Conservation (phyloP, 192 early-diverging fungal species). For the Backusella parvicylindrica region DNA sequence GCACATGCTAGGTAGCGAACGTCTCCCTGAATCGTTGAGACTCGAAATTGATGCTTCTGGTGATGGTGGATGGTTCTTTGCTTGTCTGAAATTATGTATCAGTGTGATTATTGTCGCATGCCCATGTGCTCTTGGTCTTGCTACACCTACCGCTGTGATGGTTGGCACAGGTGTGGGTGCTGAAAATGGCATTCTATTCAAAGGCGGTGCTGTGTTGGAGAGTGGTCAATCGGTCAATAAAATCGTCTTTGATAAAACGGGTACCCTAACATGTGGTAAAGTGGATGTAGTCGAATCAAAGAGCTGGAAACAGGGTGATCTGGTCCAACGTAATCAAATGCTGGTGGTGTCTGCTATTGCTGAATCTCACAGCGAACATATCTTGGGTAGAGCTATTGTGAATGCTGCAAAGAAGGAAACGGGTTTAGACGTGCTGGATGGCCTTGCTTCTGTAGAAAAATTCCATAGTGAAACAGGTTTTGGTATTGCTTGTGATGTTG, state of each 20-base stretch:
- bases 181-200: slow-evolving; percentile 92
- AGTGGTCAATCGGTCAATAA: slow-evolving; percentile 76
- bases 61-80: slow-evolving; percentile 66
- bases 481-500: slow-evolving; percentile 25
- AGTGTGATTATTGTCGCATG: slow-evolving; percentile 96
- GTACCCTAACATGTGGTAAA: slow-evolving; percentile 83
- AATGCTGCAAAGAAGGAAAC: slow-evolving; percentile 48
- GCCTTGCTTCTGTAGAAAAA: slow-evolving; percentile 42
- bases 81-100: slow-evolving; percentile 86
- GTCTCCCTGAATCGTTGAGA: slow-evolving; percentile 22
- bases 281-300: slow-evolving; percentile 58
- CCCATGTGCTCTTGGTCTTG: slow-evolving; percentile 94
- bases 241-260: slow-evolving; percentile 98
- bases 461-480: slow-evolving; percentile 61
- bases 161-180: slow-evolving; percentile 97
- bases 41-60: slow-evolving; percentile 45
- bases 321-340: neutral
- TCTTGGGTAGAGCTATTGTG: slow-evolving; percentile 77
- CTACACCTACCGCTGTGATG: slow-evolving; percentile 98
- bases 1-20: slow-evolving; percentile 26
- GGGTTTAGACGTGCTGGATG: slow-evolving; percentile 27
- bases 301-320: neutral
- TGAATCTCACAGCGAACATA: slow-evolving; percentile 86
- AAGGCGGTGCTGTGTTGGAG: slow-evolving; percentile 87
- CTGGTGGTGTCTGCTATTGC: slow-evolving; percentile 59